Base-by-base conservation (phyloP, 208 protist genomes). In the Zelonia costaricensis region DNA sequence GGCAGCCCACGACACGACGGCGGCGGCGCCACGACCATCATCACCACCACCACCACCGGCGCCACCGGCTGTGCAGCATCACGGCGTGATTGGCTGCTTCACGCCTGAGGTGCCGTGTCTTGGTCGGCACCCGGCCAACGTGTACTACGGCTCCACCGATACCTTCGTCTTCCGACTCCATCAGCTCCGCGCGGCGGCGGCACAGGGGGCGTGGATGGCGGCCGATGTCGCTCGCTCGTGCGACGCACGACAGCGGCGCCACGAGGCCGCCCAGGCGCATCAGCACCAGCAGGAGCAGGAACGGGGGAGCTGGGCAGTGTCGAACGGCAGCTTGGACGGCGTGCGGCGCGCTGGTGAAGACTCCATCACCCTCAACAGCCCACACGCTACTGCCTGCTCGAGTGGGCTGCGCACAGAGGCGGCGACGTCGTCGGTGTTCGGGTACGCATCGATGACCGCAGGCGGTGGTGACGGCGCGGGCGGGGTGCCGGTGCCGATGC, bases 61-160 rank as follows among this genome's bases (percentile, higher is more conserved):
- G n/a, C n/a, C n/a, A n/a, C n/a, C n/a, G n/a, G n/a, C n/a, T n/a
- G n/a, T n/a, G n/a, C n/a, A n/a, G n/a, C n/a, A n/a, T n/a, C 33
- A 55, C 51, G 30, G 68, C 48, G 62, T 82, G 7, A 49, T 91
- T n/a, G 84, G 84, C 33, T 86, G 80, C 66, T 86, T 85, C 58
- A 83, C 80, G 5, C 77, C 80, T 0, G 63, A 78, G 23, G 80
- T 85, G 35, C 84, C 84, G 12, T 78, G 65, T 15, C 39, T 80
- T 28, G 48, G 51, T 13, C 70, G 35, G 23, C 71, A 74, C 55
- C 48, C 55, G 2, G 70, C 64, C 9, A 78, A 86, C 49, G 39
- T 68, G 1, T 89, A 81, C 64, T 89, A 62, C 51, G 82, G 84
- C 23, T 81, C 77, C 3, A 5, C 48, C 12, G 80, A 85, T 0